Conservation (phyloP, 768 basidiomycete species). For the Dacryopinax primogenitus region DNA sequence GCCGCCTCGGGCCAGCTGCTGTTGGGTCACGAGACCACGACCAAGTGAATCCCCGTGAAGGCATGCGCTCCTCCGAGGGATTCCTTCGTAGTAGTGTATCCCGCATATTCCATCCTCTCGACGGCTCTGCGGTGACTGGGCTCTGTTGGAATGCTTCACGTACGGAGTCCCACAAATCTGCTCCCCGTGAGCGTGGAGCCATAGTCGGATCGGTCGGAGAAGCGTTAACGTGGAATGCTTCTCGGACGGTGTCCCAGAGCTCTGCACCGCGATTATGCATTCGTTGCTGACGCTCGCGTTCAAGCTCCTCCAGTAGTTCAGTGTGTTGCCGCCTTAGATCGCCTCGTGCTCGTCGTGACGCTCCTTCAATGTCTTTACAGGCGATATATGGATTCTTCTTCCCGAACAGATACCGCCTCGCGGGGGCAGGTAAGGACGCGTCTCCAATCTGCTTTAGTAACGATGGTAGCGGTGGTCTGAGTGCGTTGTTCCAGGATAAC, state of each 20-base stretch:
- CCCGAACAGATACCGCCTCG: constrained; percentile 33
- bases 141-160: neutral
- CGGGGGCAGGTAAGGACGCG: constrained; percentile 8
- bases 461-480: constrained; percentile 37
- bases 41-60: neutral
- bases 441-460: constrained; percentile 15
- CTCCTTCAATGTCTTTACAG: constrained; percentile 9
- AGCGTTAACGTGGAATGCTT: neutral
- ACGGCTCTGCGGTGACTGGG: neutral
- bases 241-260: constrained; percentile 2
- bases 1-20: neutral
- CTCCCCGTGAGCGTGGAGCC: neutral
- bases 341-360: neutral
- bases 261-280: neutral
- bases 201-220: neutral
- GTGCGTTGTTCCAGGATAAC: constrained; percentile 43
- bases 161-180: neutral
- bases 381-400: constrained; percentile 32
- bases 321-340: neutral
- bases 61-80: neutral
- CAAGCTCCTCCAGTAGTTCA: neutral
- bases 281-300: neutral
- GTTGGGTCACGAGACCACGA: neutral
- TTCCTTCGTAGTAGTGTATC: neutral
- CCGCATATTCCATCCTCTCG: neutral